Conservation (phyloP, 495 filamentous ascomycete genomes). For the Penicillium turbatum region DNA sequence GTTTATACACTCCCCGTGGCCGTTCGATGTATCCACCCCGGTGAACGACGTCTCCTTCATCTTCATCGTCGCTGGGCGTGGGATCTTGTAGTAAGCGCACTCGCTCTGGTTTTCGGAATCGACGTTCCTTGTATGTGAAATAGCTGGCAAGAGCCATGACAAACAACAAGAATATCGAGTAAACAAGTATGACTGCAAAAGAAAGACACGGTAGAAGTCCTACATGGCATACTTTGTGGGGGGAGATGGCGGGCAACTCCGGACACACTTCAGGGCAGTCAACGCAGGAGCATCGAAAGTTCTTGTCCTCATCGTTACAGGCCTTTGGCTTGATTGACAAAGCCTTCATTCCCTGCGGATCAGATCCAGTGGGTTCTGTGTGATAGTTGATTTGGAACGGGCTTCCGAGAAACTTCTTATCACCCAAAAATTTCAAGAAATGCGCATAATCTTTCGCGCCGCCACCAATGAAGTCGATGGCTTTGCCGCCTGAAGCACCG, state of each 20-base stretch:
- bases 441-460: constrained; percentile 84
- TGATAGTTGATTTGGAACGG: constrained; percentile 98
- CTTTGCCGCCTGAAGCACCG: constrained; percentile 82
- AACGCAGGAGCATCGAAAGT: constrained; percentile 85
- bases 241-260: constrained; percentile 65
- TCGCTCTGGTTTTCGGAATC: constrained; percentile 69
- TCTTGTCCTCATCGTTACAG: constrained; percentile 82
- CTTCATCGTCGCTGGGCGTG: constrained; percentile 81
- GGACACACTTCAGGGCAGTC: constrained; percentile 87
- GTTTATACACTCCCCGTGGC: constrained; percentile 61
- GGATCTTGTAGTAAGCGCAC: constrained; percentile 82
- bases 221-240: constrained; percentile 69
- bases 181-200: constrained; percentile 84
- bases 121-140: constrained; percentile 66
- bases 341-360: constrained; percentile 59
- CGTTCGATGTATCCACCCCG: constrained; percentile 66
- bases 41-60: constrained; percentile 70
- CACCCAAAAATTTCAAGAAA: constrained; percentile 86
- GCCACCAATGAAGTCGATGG: constrained; percentile 93
- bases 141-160: constrained; percentile 65
- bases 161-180: constrained; percentile 68
- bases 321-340: constrained; percentile 64
- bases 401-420: constrained; percentile 81
- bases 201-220: constrained; percentile 85
- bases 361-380: constrained; percentile 46